Base-by-base conservation (phyloP, 805 yeast genomes). In the Wickerhamomyces pijperi region DNA sequence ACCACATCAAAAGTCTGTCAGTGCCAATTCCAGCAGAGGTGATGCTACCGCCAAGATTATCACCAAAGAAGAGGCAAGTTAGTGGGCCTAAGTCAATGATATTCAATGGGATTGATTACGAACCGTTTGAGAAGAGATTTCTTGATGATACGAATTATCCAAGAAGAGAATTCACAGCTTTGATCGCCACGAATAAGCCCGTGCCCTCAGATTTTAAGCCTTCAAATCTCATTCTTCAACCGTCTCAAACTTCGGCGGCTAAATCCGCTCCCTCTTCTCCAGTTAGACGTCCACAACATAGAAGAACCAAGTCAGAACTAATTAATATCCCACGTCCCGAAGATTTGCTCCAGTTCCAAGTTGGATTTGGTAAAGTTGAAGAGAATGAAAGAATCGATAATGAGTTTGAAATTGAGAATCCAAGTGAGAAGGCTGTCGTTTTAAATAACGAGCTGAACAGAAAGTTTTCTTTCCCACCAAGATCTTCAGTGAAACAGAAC, bases 11-110 rank as follows among this genome's bases (percentile, higher is more conserved):
- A 15, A 25, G 14, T 13, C 52, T 52, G 29, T 42, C 47, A 13
- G 49, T 63, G 1, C 61, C 70, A 1, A 53, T 64, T 2, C 70
- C 70, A 8, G 49, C 61, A 13, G 63, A 63, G 39, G 51, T 59
- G 6, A 42, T 48, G 3, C 42, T 64, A 8, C 70, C 70, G 9
- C 68, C 68, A 4, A 49, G 44, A 21, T 39, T 64, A 16, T 63
- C 67, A 0, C 63, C 64, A 5, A 39, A 43, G 31, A 62, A 63
- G 43, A 58, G 52, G 42, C 17, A 43, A 3, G 53, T 44, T 23
- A 33, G 41, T 11, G 47, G 62, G 19, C 56, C 56, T 34, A 38
- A 41, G 3, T 55, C 59, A 19, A 45, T 64, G n/a, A 43, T 64
- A 1, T 64, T 49, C 44, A 63, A 64, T 40, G 70, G 70, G 9